Conservation (phyloP, 768 basidiomycete species). For the Pleurotus giganteus region DNA sequence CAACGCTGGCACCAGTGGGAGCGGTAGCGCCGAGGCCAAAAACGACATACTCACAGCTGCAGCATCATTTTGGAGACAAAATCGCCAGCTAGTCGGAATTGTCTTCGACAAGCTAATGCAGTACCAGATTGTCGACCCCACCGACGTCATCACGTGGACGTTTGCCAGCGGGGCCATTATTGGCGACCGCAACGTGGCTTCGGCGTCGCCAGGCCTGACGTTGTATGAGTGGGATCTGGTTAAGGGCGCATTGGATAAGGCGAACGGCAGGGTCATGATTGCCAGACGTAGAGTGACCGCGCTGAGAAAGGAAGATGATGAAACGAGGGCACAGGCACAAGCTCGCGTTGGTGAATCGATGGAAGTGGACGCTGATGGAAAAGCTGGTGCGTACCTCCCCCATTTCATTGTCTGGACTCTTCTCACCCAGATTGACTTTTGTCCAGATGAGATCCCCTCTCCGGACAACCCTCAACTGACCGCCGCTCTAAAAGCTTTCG, state of each 20-base stretch:
- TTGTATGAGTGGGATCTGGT: constrained; percentile 86
- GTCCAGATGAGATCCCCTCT: constrained; percentile 41
- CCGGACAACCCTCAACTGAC: constrained; percentile 67
- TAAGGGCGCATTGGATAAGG: constrained; percentile 82
- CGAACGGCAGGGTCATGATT: constrained; percentile 82
- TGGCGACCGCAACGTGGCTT: constrained; percentile 36
- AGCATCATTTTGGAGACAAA: constrained; percentile 79
- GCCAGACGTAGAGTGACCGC: constrained; percentile 71
- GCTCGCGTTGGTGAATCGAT: constrained; percentile 62
- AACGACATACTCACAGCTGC: constrained; percentile 70
- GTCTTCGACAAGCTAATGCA: constrained; percentile 98
- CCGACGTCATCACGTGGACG: constrained; percentile 85
- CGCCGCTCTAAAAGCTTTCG: constrained; percentile 71
- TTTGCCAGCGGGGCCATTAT: constrained; percentile 53
- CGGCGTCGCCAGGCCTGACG: constrained; percentile 42
- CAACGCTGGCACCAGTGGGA: constrained; percentile 38
- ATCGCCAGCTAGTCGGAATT: constrained; percentile 84
- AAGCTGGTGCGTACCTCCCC: constrained; percentile 35
- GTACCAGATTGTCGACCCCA: constrained; percentile 95
- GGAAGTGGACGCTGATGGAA: constrained; percentile 69
- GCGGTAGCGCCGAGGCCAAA: constrained; percentile 55
- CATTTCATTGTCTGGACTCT: constrained; percentile 5
- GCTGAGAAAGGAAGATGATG: constrained; percentile 87
- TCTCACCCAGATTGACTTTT: constrained; percentile 6
- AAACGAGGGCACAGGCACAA: constrained; percentile 72